phyloP scores from a whole-genome alignment of 371 early-diverging fungal genomes.

The Mucor racemosus region DNA sequence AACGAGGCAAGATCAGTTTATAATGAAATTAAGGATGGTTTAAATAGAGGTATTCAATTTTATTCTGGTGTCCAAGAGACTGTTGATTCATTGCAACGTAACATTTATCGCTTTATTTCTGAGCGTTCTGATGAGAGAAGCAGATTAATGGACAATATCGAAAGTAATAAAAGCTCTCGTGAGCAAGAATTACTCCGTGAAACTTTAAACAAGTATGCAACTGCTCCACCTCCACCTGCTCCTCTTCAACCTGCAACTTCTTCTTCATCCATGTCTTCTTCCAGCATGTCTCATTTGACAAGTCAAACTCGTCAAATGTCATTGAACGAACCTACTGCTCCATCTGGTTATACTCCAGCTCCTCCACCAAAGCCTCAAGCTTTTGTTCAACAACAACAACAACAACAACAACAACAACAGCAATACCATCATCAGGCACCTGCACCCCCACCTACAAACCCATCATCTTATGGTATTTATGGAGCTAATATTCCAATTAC shows the following conservation, averaged over 20 bases:
- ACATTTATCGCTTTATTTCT: conserved; percentile 68
- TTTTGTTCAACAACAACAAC: conserved; percentile 16
- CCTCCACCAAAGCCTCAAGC: conserved; percentile 34
- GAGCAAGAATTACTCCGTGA: conserved; percentile 78
- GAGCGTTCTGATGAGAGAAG: conserved; percentile 74
- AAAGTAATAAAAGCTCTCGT: conserved; percentile 64
- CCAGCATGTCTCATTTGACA: conserved; percentile 42
- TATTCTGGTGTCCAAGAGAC: conserved; percentile 75
- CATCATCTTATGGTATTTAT: conserved; percentile 16
- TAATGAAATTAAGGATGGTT: conserved; percentile 68
- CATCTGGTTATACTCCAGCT: conserved; percentile 24
- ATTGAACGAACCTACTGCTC: conserved; percentile 26
- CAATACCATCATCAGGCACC: not conserved
- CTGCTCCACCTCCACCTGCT: conserved; percentile 24
- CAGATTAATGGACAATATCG: conserved; percentile 61
- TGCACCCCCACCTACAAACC: conserved; percentile 1
- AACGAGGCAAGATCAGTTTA: conserved; percentile 63
- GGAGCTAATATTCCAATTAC: conserved; percentile 22
- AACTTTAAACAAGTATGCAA: conserved; percentile 58
- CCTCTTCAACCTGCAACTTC: conserved; percentile 26
- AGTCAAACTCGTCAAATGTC: conserved; percentile 42
- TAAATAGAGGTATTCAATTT: conserved; percentile 78
- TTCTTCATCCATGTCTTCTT: conserved; percentile 33
- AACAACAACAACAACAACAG: not conserved
- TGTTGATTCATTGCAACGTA: conserved; percentile 62